A percentile compares a stretch with the other conserved stretches of the same genome.
These are phyloP conservation scores for thale cress (Arabidopsis thaliana) DNA, from an alignment of 345 rosid genomes.

Conservation along the genomic window TAIR10.1 NC_003074.8:21095501-21096000, in stretches of 20 bases:
- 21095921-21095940: slow-evolving; percentile 56
- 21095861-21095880: slow-evolving; percentile 23
- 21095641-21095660: no score
- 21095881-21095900: slow-evolving; percentile 58
- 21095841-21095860: slow-evolving; percentile 5
- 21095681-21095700: neutral
- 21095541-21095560: neutral
- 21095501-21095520: no score
- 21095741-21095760: neutral
- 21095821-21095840: neutral
- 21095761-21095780: slow-evolving; percentile 11
- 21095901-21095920: slow-evolving; percentile 68
- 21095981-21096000: slow-evolving; percentile 58
- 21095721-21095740: neutral
- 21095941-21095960: slow-evolving; percentile 67
- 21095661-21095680: no score
- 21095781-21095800: neutral
- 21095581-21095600: neutral
- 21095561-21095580: neutral
- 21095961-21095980: slow-evolving; percentile 53
- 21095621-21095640: no score
- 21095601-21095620: neutral
- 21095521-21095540: neutral
- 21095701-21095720: slow-evolving; percentile 21
- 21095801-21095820: neutral